Conservation (phyloP, 257 asterid genomes). For the Solanum clarkiae region DNA sequence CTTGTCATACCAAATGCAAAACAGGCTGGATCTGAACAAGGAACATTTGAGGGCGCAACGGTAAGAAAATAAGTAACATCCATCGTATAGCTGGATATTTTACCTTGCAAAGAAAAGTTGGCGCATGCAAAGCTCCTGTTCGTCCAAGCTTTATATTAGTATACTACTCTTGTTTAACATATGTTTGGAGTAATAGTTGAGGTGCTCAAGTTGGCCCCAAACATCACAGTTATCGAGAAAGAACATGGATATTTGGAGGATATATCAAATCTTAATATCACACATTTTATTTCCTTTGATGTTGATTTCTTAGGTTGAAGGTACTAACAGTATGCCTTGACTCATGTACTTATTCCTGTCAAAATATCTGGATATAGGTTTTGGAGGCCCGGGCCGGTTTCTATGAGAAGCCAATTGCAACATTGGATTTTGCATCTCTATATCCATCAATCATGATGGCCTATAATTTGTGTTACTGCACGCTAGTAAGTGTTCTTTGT, state of each 20-base stretch:
- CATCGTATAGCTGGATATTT: conserved; percentile 2
- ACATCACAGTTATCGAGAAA: background rate
- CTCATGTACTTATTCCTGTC: background rate
- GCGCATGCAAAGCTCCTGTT: background rate
- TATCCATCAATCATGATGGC: conserved; percentile 99
- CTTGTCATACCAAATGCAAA: conserved; percentile 84
- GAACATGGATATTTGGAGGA: background rate
- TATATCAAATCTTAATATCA: background rate
- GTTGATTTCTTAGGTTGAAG: background rate
- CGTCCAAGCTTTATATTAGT: background rate
- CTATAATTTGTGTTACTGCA: conserved; percentile 90
- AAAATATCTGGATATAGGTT: conserved; percentile 39
- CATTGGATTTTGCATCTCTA: conserved; percentile 95
- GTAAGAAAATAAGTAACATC: conserved; percentile 33
- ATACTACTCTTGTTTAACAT: background rate
- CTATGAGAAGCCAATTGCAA: conserved; percentile 95
- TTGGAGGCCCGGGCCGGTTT: conserved; percentile 91
- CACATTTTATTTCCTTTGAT: background rate
- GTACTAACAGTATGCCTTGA: background rate
- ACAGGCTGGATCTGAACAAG: conserved; percentile 91
- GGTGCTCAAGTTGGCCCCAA: background rate
- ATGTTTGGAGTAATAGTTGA: background rate
- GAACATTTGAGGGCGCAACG: conserved; percentile 97
- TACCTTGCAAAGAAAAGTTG: background rate
- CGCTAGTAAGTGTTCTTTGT: conserved; percentile 46